Conservation (phyloP, 805 yeast genomes). For the Aciculoconidium aculeatum region DNA sequence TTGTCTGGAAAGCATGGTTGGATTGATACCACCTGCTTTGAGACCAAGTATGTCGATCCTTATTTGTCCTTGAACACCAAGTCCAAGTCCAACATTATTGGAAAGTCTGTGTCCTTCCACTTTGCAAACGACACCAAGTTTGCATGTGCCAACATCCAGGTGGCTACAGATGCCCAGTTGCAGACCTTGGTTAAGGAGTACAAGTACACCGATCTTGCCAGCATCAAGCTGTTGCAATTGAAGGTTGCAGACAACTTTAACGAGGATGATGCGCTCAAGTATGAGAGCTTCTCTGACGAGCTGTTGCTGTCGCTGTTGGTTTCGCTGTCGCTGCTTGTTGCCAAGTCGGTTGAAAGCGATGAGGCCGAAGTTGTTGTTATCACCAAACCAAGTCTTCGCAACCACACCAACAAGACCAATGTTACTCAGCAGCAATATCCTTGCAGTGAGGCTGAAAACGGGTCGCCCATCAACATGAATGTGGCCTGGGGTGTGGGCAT, state of each 20-base stretch:
- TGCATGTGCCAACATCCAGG: constrained; percentile 57
- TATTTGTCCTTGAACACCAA: constrained; percentile 55
- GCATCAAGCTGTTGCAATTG: neutral
- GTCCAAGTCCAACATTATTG: constrained; percentile 54
- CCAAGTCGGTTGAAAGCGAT: constrained; percentile 1
- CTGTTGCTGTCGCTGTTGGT: too few relatives aligned
- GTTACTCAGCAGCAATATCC: constrained; percentile 6
- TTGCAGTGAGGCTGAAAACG: constrained; percentile 9
- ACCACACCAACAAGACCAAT: constrained; percentile 7
- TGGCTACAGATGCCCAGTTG: constrained; percentile 11
- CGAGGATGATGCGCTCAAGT: constrained; percentile 8
- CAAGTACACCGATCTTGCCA: constrained; percentile 4
- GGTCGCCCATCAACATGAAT: constrained; percentile 5
- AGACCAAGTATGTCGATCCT: constrained; percentile 57
- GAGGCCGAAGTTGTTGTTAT: neutral
- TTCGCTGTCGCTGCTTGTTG: neutral
- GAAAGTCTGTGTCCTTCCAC: constrained; percentile 49
- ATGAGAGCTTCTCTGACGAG: constrained; percentile 5
- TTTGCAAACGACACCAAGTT: constrained; percentile 48
- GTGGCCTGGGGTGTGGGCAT: constrained; percentile 8
- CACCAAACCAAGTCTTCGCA: constrained; percentile 1
- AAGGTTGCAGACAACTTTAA: constrained; percentile 6
- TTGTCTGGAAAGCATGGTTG: constrained; percentile 74
- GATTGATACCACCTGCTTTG: constrained; percentile 65
- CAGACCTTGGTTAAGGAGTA: constrained; percentile 6